Evolutionary conservation across 768 basidiomycete genomes (phyloP), one percentile per base, ranked within the genome.

Genomic region (Leucocoprinus sp.): DNA sequence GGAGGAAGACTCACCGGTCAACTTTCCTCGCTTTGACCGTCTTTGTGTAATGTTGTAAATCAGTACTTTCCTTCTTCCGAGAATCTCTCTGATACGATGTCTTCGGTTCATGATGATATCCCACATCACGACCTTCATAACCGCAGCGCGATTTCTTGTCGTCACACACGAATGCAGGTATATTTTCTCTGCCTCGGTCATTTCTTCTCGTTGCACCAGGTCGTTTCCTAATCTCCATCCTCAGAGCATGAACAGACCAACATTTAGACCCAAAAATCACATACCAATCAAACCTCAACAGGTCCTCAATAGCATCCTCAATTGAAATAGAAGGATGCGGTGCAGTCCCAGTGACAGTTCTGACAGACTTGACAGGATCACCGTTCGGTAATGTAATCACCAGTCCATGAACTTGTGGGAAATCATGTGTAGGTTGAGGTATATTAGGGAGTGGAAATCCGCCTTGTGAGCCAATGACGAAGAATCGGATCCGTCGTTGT

Each of bases 221-320:
- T 34, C 67, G 64, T 55, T 65, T 66, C 67, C 66, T 69, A 50
- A 18, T 14, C 43, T 28, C 18, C 49, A 44, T 9, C 45, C 24
- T 28, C 12, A 26, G 4, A 15, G 39, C 9, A 43, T 17, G 14
- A 37, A 14, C 17, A n/a, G 8, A 14, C 28, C 37, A 29, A 31
- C 9, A 43, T 40, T n/a, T n/a, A n/a, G 28, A 36, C 4, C 40
- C n/a, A 49, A 18, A 18, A 2, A 15, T 50, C 66, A 7, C 66
- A 7, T 56, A 86, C 88, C 85, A 90, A 46, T 91, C 82, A 57
- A 82, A 91, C 3, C 60, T 69, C 2, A 75, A 78, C 7, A 91
- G 65, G 57, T 91, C 88, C 2, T 71, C 65, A 39, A 90, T 86
- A 1, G 87, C 84, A 56, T 88, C 85, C 17, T 75, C 71, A 33